Percentiles rank a stretch among this genome's conserved stretches.
These are phyloP conservation scores for Amanita exitialis DNA, from an alignment of 768 basidiomycete species.

Conservation along the genomic window DNA sequence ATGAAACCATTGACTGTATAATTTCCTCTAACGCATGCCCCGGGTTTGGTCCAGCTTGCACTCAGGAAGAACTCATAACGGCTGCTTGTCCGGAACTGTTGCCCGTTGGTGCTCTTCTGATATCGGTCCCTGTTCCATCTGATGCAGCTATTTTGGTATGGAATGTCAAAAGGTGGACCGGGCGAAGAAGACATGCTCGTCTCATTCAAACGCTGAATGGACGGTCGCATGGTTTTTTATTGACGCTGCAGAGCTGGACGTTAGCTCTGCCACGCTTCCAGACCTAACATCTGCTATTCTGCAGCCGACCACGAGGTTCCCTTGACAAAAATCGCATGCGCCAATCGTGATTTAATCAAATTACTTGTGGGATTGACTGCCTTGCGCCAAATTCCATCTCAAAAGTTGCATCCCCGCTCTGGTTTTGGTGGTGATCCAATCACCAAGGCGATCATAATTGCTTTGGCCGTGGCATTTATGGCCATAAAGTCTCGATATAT, in stretches of 20 bases:
- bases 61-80: conserved; percentile 23
- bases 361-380: conserved; percentile 17
- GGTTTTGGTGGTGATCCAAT: conserved; percentile 23
- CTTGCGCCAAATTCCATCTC: conserved; percentile 12
- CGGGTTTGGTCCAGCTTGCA: conserved; percentile 22
- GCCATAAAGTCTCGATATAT: conserved; percentile 16
- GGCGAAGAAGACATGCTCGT: conserved; percentile 17
- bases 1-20: conserved; percentile 14
- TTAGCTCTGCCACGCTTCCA: conserved; percentile 4
- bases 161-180: conserved; percentile 16
- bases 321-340: too few species aligned
- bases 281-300: conserved; percentile 18
- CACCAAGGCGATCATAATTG: conserved; percentile 20
- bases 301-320: too few species aligned
- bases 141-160: conserved; percentile 16
- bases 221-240: conserved; percentile 16
- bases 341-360: conserved; percentile 22
- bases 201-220: neutral
- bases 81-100: conserved; percentile 20
- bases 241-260: conserved; percentile 22
- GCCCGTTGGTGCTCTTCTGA: conserved; percentile 18
- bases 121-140: conserved; percentile 19
- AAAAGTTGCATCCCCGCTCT: conserved; percentile 18
- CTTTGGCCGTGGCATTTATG: conserved; percentile 18
- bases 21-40: conserved; percentile 21